Conservation (phyloP, 2,329 filamentous ascomycete genomes). For the Diplodia sapinea region DNA sequence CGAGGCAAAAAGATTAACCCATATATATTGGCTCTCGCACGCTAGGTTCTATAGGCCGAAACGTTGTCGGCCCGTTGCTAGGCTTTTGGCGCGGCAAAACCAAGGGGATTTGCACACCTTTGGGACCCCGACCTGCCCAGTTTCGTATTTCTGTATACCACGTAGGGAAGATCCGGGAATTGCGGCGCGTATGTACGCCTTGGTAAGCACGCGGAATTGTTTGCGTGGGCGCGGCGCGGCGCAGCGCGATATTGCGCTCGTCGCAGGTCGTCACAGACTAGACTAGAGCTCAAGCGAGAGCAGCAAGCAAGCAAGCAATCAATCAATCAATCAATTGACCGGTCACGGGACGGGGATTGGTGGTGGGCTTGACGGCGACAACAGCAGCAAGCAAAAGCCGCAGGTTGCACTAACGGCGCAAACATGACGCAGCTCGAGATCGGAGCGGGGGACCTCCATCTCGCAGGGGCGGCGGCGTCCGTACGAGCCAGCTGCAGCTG, state of each 20-base stretch:
- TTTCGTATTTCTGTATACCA: conserved; percentile 15
- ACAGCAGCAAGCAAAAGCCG: neutral
- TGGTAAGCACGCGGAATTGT: conserved; percentile 13
- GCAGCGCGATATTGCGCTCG: conserved; percentile 21
- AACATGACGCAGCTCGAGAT: conserved; percentile 3
- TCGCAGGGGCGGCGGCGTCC: neutral
- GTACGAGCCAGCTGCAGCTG: neutral
- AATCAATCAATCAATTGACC: neutral
- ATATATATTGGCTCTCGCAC: conserved; percentile 11
- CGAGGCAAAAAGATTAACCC: conserved; percentile 26
- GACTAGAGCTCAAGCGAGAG: neutral
- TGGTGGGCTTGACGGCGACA: neutral
- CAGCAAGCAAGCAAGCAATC: neutral
- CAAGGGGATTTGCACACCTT: conserved; percentile 12
- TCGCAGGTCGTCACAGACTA: conserved; percentile 10
- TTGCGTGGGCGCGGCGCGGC: neutral
- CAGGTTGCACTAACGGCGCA: conserved; percentile 1
- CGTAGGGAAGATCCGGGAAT: conserved; percentile 2
- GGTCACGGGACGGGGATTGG: neutral
- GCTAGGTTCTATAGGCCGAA: conserved; percentile 24
- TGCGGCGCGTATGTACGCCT: neutral
- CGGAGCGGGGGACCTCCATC: neutral
- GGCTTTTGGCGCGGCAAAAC: conserved; percentile 20
- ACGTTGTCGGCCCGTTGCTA: conserved; percentile 15
- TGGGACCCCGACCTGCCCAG: too few species aligned